Conservation (phyloP, 257 asterid genomes). For the Craterostigma plantagineum region DNA sequence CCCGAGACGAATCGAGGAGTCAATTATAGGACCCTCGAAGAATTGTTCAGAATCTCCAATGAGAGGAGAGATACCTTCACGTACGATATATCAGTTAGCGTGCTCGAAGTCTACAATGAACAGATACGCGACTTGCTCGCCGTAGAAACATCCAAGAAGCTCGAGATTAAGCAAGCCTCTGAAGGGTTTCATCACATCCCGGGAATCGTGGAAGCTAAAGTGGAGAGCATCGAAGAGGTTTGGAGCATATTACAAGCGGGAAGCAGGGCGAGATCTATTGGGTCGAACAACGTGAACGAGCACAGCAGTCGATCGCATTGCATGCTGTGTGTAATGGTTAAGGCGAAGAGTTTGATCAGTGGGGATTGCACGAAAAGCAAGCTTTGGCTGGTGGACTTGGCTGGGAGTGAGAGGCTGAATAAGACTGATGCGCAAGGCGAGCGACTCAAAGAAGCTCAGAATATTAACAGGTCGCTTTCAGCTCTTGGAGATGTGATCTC, state of each 20-base stretch:
- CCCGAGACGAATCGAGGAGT: slow-evolving; percentile 73
- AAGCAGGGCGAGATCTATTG: slow-evolving; percentile 82
- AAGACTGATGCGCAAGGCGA: slow-evolving; percentile 97
- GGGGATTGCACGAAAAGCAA: slow-evolving; percentile 89
- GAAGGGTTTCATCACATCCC: slow-evolving; percentile 92
- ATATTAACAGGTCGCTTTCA: slow-evolving; percentile 90
- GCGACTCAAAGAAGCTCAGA: slow-evolving; percentile 97
- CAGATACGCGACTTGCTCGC: slow-evolving; percentile 84
- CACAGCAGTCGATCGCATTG: slow-evolving; percentile 99
- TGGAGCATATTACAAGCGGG: slow-evolving; percentile 94
- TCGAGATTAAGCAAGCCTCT: slow-evolving; percentile 90
- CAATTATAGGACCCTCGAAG: slow-evolving; percentile 82
- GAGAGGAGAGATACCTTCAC: slow-evolving; percentile 53
- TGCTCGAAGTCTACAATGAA: slow-evolving; percentile 96
- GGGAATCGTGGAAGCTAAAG: slow-evolving; percentile 83
- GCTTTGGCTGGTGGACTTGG: slow-evolving; percentile 99
- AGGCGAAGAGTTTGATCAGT: slow-evolving; percentile 46
- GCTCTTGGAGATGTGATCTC: slow-evolving; percentile 96
- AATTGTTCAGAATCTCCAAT: slow-evolving; percentile 52
- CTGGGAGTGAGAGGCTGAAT: slow-evolving; percentile 96
- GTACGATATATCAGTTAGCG: slow-evolving; percentile 82
- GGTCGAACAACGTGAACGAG: slow-evolving; percentile 91
- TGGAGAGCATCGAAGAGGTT: slow-evolving; percentile 51
- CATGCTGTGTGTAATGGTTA: slow-evolving; percentile 85
- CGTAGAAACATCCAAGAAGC: slow-evolving; percentile 65